Base-by-base conservation (phyloP, 2,329 filamentous ascomycete genomes). In the Penicillium brevicompactum region DNA sequence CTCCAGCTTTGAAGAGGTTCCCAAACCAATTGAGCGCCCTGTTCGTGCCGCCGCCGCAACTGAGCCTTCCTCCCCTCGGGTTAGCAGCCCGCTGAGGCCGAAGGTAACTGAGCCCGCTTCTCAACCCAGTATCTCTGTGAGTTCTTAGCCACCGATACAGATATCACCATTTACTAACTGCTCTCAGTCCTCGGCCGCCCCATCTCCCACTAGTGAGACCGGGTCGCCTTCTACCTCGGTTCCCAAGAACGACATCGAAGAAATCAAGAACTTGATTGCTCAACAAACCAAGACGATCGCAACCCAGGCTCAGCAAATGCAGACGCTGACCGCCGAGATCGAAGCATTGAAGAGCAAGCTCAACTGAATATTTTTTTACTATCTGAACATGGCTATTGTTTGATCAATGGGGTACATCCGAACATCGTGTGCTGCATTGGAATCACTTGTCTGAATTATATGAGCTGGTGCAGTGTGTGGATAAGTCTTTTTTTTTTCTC, bases 1-100 rank as follows among this genome's bases (percentile, higher is more conserved):
- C 27, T 93, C 90, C 1, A 91, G 88, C 76, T 97, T 97, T 63
- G 92, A 97, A 70, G 91, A 96, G 70, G 83, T 94, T 31, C 75
- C 88, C 31, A 91, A 91, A 70, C 90, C 91, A 18, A 77, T 84
- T 10, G 88, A 90, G 64, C 87, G 89, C 45, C 77, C 76, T n/a
- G 65, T 78, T 41, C 66, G 63, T 44, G 58, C 69, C 14, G 46
- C 63, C 18, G 63, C 63, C 21, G 62, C 61, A 7, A 49, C 60
- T 18, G 63, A 64, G 24, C 56, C 67, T 4, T 64, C 70, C 13
- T 60, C 66, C n/a, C 62, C 60, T 3, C 51, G 57, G n/a, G 58
- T 70, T 30, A 72, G 67, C 55, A 72, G 66, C 57, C 66, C 68
- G 2, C 62, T 67, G 60, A 62, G 64, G n/a, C 65, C 67, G 34